Evolutionary conservation across 1,284 basidiomycete species (phyloP).

Genomic region (Caloboletus inedulis): DNA sequence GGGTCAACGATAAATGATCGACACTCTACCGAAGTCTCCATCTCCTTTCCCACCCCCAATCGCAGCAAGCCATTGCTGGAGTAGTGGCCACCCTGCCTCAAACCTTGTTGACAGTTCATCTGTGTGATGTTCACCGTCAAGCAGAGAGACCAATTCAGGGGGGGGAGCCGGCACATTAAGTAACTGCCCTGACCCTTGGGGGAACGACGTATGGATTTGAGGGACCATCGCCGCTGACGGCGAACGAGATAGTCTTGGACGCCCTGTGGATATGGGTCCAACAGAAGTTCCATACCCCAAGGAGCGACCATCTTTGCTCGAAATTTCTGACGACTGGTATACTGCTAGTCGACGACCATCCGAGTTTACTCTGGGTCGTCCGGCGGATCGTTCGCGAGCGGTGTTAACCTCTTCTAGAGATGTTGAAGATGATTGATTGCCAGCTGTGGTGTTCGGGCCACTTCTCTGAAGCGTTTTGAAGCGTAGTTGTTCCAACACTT

Average conservation of each 20-base stretch:
- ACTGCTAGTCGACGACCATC: slow-evolving; percentile 27
- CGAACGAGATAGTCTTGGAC: slow-evolving; percentile 46
- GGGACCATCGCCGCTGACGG: slow-evolving; percentile 39
- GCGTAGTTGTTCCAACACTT: slow-evolving; percentile 54
- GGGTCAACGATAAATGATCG: slow-evolving; percentile 45
- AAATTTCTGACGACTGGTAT: slow-evolving; percentile 26
- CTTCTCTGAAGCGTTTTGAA: slow-evolving; percentile 46
- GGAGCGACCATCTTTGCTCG: slow-evolving; percentile 24
- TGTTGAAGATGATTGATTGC: slow-evolving; percentile 16
- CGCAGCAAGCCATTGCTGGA: slow-evolving; percentile 71
- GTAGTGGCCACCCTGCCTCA: slow-evolving; percentile 78
- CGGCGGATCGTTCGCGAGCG: slow-evolving; percentile 18
- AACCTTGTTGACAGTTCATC: slow-evolving; percentile 87
- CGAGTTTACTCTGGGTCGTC: slow-evolving; percentile 31
- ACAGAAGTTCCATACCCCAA: slow-evolving; percentile 24
- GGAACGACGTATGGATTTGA: slow-evolving; percentile 31
- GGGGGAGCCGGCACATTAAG: slow-evolving; percentile 36
- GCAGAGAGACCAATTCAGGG: slow-evolving; percentile 55
- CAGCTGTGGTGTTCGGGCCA: slow-evolving; percentile 33
- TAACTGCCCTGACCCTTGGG: slow-evolving; percentile 23
- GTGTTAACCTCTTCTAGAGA: slow-evolving; percentile 19
- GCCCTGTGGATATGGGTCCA: slow-evolving; percentile 33
- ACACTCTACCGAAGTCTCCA: slow-evolving; percentile 48
- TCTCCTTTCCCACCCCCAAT: slow-evolving; percentile 57
- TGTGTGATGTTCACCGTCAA: slow-evolving; percentile 88